A percentile compares a stretch with the other conserved stretches of the same genome.
Evolutionary conservation across 1,284 basidiomycete genomes (phyloP).

Genomic region (Nidula niveotomentosa): DNA sequence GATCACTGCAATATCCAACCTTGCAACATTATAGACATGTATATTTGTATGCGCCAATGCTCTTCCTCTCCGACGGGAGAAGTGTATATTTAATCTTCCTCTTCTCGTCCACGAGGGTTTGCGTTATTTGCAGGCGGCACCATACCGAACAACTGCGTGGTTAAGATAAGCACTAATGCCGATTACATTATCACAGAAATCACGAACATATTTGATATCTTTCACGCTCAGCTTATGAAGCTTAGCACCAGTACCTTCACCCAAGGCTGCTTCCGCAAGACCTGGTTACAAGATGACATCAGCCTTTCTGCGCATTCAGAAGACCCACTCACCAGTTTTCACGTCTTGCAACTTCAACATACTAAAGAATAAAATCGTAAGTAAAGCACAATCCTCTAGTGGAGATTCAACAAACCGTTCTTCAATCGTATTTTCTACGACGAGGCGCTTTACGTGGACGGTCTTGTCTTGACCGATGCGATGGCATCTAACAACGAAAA

Average conservation of each 20-base stretch:
- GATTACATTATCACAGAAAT: too few species aligned
- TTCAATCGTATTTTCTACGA: conserved; percentile 67
- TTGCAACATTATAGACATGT: too few species aligned
- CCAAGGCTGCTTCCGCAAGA: conserved; percentile 65
- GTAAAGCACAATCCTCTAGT: background rate
- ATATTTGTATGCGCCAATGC: too few species aligned
- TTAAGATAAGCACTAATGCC: background rate
- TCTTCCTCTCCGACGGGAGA: too few species aligned
- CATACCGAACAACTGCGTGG: background rate
- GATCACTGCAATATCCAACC: too few species aligned
- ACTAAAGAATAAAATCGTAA: conserved; percentile 24
- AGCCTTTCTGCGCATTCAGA: background rate
- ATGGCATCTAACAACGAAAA: conserved; percentile 36
- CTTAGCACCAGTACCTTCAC: conserved; percentile 59
- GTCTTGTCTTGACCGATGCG: conserved; percentile 71
- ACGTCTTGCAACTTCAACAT: conserved; percentile 67
- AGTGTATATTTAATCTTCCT: background rate
- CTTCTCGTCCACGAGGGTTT: background rate
- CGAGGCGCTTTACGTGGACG: conserved; percentile 67
- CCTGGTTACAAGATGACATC: conserved; percentile 24
- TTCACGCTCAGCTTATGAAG: conserved; percentile 62
- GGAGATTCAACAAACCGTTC: conserved; percentile 47
- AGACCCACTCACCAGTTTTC: conserved; percentile 44
- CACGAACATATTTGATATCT: conserved; percentile 51
- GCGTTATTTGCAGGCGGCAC: background rate